These are phyloP conservation scores for Hymenoscyphus infarciens DNA, from an alignment of 2,329 filamentous ascomycete genomes.

Conservation along the genomic window DNA sequence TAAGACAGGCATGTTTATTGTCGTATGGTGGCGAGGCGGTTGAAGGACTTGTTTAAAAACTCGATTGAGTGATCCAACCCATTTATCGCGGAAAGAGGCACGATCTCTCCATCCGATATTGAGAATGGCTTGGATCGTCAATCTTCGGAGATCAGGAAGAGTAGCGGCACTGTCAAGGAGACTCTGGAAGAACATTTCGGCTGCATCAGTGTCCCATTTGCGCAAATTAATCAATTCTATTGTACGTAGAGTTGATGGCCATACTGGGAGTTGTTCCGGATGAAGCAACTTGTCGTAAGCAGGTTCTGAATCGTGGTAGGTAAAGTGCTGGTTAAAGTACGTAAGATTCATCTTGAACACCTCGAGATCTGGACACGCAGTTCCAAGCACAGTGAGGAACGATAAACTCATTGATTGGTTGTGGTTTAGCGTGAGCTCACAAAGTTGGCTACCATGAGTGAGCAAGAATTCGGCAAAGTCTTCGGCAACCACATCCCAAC, in stretches of 20 bases:
- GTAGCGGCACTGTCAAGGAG: conserved; percentile 67
- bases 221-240: conserved; percentile 76
- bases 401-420: conserved; percentile 74
- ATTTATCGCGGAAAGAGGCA: conserved; percentile 72
- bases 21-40: conserved; percentile 28
- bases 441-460: conserved; percentile 64
- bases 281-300: conserved; percentile 67
- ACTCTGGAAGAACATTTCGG: conserved; percentile 75
- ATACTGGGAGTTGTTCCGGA: conserved; percentile 64
- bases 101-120: conserved; percentile 79
- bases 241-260: conserved; percentile 68
- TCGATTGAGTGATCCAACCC: conserved; percentile 66
- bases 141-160: conserved; percentile 62
- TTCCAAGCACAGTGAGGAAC: conserved; percentile 65
- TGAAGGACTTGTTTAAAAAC: conserved; percentile 56
- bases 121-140: conserved; percentile 72
- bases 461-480: conserved; percentile 63
- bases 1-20: background rate
- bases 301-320: conserved; percentile 69
- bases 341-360: conserved; percentile 73
- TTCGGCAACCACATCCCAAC: conserved; percentile 67
- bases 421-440: conserved; percentile 67
- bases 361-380: conserved; percentile 66
- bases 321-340: conserved; percentile 68
- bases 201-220: conserved; percentile 66